A percentile compares a stretch with the other conserved stretches of the same genome.
phyloP scores from a whole-genome alignment of 2,329 filamentous ascomycete genomes.

The Aspergillus alliaceus region DNA sequence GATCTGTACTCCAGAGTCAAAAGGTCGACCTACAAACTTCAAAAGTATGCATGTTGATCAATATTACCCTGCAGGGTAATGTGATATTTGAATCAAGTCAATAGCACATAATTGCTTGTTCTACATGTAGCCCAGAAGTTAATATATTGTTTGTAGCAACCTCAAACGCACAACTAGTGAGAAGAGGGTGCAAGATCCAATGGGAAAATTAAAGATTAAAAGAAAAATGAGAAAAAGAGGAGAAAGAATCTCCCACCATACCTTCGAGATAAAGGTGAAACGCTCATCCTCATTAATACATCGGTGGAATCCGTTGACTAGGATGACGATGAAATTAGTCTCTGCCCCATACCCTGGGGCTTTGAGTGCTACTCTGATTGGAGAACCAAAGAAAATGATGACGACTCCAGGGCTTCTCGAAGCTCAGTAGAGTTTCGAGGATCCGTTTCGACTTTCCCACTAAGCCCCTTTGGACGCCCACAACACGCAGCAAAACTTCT shows the following conservation, averaged over 20 bases:
- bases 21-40: no score
- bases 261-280: constrained; percentile 4
- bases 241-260: not conserved
- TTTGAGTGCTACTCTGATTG: not conserved
- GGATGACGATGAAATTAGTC: constrained; percentile 8
- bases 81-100: not conserved
- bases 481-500: constrained; percentile 3
- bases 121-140: not conserved
- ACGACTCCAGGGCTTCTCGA: constrained; percentile 23
- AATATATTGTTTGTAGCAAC: not conserved
- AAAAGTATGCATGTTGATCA: not conserved
- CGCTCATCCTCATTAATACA: constrained; percentile 17
- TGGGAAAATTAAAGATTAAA: no score
- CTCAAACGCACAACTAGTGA: not conserved
- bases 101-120: not conserved
- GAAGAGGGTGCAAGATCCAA: no score
- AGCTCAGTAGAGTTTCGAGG: constrained; percentile 17
- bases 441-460: constrained; percentile 14
- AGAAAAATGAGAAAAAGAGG: not conserved
- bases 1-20: constrained; percentile 10
- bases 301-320: constrained; percentile 6
- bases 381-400: constrained; percentile 11
- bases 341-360: constrained; percentile 5
- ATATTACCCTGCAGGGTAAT: not conserved
- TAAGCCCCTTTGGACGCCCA: constrained; percentile 6